Conservation (phyloP, 2,329 filamentous ascomycete species). For the Aureobasidium uvarum region DNA sequence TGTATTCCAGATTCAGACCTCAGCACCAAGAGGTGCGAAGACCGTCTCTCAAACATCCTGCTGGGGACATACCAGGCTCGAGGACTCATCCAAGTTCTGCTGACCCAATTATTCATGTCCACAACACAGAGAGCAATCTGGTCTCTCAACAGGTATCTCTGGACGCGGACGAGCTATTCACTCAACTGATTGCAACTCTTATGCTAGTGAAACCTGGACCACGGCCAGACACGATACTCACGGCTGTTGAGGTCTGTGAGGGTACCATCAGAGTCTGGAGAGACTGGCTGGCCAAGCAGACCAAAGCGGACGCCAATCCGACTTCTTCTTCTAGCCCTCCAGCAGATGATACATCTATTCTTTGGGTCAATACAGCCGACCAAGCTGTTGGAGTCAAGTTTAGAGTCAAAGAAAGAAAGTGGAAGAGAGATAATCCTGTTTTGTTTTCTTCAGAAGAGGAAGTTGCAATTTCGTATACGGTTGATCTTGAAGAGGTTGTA, state of each 20-base stretch:
- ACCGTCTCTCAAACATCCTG: constrained; percentile 43
- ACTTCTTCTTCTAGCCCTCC: background rate
- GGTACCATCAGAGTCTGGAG: constrained; percentile 69
- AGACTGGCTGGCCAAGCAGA: constrained; percentile 62
- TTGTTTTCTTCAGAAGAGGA: constrained; percentile 61
- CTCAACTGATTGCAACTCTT: constrained; percentile 67
- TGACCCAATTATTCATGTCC: constrained; percentile 22
- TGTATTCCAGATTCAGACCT: constrained; percentile 72
- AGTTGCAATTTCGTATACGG: constrained; percentile 64
- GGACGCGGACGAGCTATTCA: constrained; percentile 69
- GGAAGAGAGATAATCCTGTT: constrained; percentile 51
- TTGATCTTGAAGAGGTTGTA: constrained; percentile 71
- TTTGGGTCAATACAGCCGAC: constrained; percentile 66
- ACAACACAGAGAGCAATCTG: constrained; percentile 31
- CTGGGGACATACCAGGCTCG: constrained; percentile 50
- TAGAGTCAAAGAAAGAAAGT: constrained; percentile 56
- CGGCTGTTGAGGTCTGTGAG: constrained; percentile 65
- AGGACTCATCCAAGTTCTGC: constrained; percentile 40
- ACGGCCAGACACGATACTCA: constrained; percentile 60
- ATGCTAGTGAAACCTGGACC: constrained; percentile 67
- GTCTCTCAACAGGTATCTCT: constrained; percentile 50
- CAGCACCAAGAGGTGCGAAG: constrained; percentile 54
- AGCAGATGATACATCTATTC: constrained; percentile 46
- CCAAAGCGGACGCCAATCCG: constrained; percentile 27
- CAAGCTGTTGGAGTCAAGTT: constrained; percentile 66